A percentile compares a stretch with the other conserved stretches of the same genome.
Conservation (phyloP, 305 asterid genomes). For the Fraxinus sp. region DNA sequence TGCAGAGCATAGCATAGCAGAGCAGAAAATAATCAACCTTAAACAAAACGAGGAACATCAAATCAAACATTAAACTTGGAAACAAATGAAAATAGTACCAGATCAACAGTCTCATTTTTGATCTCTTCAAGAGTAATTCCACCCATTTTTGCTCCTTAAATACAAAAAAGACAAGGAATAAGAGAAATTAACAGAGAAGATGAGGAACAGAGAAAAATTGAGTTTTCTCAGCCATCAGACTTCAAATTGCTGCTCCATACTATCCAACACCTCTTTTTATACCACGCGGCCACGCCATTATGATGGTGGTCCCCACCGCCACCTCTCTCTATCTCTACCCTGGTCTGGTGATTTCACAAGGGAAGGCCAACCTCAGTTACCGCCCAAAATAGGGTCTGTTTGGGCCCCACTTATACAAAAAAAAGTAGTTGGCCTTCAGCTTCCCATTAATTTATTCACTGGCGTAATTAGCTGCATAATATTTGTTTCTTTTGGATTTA, state of each 20-base stretch:
- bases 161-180: background rate
- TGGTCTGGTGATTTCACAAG: too few relatives aligned
- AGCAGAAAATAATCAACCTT: too few relatives aligned
- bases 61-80: too few relatives aligned
- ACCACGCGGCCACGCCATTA: constrained; percentile 12
- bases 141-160: constrained; percentile 31
- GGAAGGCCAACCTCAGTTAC: too few relatives aligned
- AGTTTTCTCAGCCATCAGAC: too few relatives aligned
- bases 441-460: too few relatives aligned
- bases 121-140: constrained; percentile 58
- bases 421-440: too few relatives aligned
- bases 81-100: constrained; percentile 38
- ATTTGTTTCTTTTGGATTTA: background rate
- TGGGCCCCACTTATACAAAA: constrained; percentile 21
- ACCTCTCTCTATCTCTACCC: constrained; percentile 1
- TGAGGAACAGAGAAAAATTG: background rate
- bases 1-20: background rate
- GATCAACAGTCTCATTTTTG: constrained; percentile 77
- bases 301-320: constrained; percentile 7
- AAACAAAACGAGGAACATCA: too few relatives aligned
- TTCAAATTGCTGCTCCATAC: too few relatives aligned
- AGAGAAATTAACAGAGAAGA: constrained; percentile 3
- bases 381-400: constrained; percentile 31
- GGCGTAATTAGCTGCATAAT: background rate
- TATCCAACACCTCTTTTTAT: constrained; percentile 26